Evolutionary conservation across 148 eudicot genomes (phyloP).

Genomic region (Chenopodium quinoa): DNA sequence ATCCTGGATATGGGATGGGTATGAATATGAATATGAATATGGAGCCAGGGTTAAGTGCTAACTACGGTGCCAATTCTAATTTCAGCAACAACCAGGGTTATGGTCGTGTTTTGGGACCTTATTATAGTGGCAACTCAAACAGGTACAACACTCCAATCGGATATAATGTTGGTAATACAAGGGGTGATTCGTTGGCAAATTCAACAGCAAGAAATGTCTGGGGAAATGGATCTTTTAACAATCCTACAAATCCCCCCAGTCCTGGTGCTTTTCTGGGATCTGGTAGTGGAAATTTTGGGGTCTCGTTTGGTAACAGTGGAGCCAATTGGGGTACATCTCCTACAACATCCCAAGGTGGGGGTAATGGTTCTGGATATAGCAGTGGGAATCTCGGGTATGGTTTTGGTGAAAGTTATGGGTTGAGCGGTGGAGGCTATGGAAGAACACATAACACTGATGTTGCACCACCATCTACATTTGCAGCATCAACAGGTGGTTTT

Average conservation of each 20-base stretch:
- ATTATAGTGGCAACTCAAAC: slow-evolving; percentile 47
- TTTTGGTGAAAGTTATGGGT: slow-evolving; percentile 51
- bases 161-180: slow-evolving; percentile 30
- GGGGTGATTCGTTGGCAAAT: slow-evolving; percentile 49
- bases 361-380: slow-evolving; percentile 43
- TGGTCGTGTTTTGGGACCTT: slow-evolving; percentile 65
- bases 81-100: slow-evolving; percentile 49
- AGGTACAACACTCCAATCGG: slow-evolving; percentile 52
- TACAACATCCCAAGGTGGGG: slow-evolving; percentile 38
- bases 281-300: slow-evolving; percentile 53
- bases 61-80: slow-evolving; percentile 50
- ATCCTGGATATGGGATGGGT: slow-evolving; percentile 59
- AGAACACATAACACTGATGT: slow-evolving; percentile 40
- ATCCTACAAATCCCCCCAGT: slow-evolving; percentile 31
- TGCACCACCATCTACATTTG: slow-evolving; percentile 40
- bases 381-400: slow-evolving; percentile 53
- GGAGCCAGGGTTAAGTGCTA: slow-evolving; percentile 53
- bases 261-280: slow-evolving; percentile 49
- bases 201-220: slow-evolving; percentile 52
- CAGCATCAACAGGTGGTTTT: slow-evolving; percentile 45
- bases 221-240: slow-evolving; percentile 58
- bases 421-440: slow-evolving; percentile 49
- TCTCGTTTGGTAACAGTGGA: slow-evolving; percentile 52
- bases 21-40: slow-evolving; percentile 59
- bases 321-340: slow-evolving; percentile 54